Percentiles rank a stretch among this genome's conserved stretches.
Conservation (phyloP, 768 basidiomycete genomes). For the Lenzites betulinus region DNA sequence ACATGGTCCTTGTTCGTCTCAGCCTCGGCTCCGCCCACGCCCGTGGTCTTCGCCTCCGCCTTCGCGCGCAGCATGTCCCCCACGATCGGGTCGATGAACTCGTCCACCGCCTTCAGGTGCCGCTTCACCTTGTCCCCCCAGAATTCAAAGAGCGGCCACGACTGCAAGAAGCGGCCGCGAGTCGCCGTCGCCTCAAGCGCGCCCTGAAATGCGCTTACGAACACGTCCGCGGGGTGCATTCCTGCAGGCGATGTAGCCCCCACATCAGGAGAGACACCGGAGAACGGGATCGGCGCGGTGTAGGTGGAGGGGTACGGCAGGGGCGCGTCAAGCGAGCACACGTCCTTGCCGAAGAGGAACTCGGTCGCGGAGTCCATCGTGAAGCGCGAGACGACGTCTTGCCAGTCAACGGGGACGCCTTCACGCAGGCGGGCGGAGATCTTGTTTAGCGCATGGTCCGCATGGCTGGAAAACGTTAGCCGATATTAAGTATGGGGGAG, state of each 20-base stretch:
- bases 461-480: background rate
- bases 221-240: constrained; percentile 27
- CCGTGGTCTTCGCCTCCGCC: constrained; percentile 34
- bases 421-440: constrained; percentile 44
- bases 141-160: constrained; percentile 58
- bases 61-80: constrained; percentile 43
- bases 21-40: background rate
- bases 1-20: constrained; percentile 18
- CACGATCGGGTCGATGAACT: constrained; percentile 56
- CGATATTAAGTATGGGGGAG: background rate
- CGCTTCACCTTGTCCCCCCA: constrained; percentile 48
- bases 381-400: constrained; percentile 32
- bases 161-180: constrained; percentile 42
- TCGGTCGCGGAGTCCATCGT: constrained; percentile 35
- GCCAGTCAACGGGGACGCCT: constrained; percentile 51
- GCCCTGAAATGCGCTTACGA: constrained; percentile 51
- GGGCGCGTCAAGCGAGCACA: constrained; percentile 27
- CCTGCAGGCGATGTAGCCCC: background rate
- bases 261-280: background rate
- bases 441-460: constrained; percentile 40
- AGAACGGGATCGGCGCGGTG: background rate
- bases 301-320: constrained; percentile 23
- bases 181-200: constrained; percentile 46
- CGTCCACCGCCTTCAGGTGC: constrained; percentile 49
- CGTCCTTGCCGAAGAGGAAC: constrained; percentile 34